Evolutionary conservation across 768 basidiomycete species (phyloP), one percentile per base, ranked within the genome.

Genomic region (Saitozyma podzolica): DNA sequence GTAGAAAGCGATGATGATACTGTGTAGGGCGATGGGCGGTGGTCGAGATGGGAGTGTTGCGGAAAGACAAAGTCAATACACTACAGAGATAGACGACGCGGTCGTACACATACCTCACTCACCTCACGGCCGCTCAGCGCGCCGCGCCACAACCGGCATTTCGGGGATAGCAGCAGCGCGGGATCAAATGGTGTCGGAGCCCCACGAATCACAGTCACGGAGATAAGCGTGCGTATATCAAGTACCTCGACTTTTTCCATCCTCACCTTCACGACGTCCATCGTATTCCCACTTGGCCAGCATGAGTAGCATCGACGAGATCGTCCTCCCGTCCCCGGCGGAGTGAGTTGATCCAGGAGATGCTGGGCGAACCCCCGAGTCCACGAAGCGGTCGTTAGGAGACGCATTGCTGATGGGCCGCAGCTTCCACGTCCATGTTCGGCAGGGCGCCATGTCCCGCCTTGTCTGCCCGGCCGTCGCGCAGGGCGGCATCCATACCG

Each of bases 381-480:
- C 29, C 29, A 2, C 29, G 29, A 29, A 29, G 2, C 29, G 29
- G 29, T 29, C 29, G 29, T 29, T 29, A 29, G 29, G 29, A 29
- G 52, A 47, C 9, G 5, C 20, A 17, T 49, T 9, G 39, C 57
- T 66, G 42, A 61, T 47, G 10, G 40, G n/a, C 29, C 13, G 14
- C 64, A 79, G 78, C 82, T 95, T 96, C 75, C 96, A 99, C 82
- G 94, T 97, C 68, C 95, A 99, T 79, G 86, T 99, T 39, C 87
- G 96, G 48, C 92, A 98, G 77, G 92, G 90, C 39, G 80, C 85
- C 40, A 81, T 99, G 66, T 88, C 89, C 29, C 81, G 85, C 58
- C 85, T 98, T 13, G 92, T 98, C 43, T 87, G 88, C 6, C 91
- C 92, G 14, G 92, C 97, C 82, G 90, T 99, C 56, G 84, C 86